Evolutionary conservation across 2,329 filamentous ascomycete genomes (phyloP).

Genomic region (Ceratocystis huliohia): DNA sequence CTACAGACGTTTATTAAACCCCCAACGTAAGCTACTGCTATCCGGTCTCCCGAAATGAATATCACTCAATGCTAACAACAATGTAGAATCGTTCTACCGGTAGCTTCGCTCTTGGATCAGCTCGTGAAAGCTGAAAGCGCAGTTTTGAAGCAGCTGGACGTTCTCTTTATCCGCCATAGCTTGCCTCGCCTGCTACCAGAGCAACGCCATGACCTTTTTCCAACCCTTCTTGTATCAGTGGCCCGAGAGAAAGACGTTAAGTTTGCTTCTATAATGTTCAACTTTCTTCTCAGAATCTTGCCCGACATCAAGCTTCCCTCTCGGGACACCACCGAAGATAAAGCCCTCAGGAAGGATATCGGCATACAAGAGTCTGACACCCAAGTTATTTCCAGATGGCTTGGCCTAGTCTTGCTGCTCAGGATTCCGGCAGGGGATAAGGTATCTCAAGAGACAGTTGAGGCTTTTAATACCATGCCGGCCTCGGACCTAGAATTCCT

Average conservation of each 20-base stretch:
- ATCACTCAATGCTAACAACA: neutral
- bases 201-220: constrained; percentile 61
- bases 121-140: constrained; percentile 65
- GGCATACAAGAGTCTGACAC: constrained; percentile 59
- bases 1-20: constrained; percentile 43
- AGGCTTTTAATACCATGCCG: constrained; percentile 32
- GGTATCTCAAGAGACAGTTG: constrained; percentile 5
- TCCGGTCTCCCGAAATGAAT: neutral
- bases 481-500: constrained; percentile 57
- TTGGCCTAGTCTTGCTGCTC: constrained; percentile 65
- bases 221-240: constrained; percentile 55
- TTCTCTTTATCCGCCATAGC: constrained; percentile 81
- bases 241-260: constrained; percentile 40
- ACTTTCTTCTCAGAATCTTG: constrained; percentile 66
- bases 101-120: constrained; percentile 72
- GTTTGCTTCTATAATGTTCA: constrained; percentile 48
- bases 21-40: constrained; percentile 32
- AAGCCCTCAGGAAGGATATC: constrained; percentile 50
- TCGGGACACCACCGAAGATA: constrained; percentile 68
- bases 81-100: constrained; percentile 60
- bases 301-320: constrained; percentile 58
- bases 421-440: constrained; percentile 23
- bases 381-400: constrained; percentile 57
- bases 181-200: constrained; percentile 37
- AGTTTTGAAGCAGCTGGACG: constrained; percentile 75